Evolutionary conservation across 176 grass and related monocot genomes (phyloP).

Genomic region (Lolium rigidum): DNA sequence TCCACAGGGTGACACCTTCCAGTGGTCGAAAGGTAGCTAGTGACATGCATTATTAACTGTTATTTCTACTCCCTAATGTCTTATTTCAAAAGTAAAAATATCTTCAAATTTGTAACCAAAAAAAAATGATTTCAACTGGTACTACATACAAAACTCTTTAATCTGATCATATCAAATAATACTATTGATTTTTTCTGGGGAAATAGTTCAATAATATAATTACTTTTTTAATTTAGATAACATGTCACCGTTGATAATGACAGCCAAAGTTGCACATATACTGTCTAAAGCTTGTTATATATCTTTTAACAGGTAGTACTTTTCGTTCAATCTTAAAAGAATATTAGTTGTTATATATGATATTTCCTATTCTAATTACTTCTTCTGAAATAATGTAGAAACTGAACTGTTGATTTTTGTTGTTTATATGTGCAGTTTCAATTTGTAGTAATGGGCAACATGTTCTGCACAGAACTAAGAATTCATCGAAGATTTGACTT

Average conservation of each 20-base stretch:
- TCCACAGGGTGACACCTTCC: no score
- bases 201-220: neutral
- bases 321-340: neutral
- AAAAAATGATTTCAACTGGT: no score
- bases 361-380: neutral
- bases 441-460: no score
- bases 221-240: neutral
- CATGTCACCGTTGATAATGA: neutral
- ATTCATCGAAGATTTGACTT: no score
- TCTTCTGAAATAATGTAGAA: neutral
- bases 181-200: neutral
- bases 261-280: neutral
- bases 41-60: neutral
- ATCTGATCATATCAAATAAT: neutral
- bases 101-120: no score
- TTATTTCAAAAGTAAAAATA: neutral
- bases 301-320: neutral
- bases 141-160: no score
- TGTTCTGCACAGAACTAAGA: no score
- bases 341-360: neutral
- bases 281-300: neutral
- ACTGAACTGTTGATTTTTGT: neutral
- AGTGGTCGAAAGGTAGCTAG: no score
- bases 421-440: no score
- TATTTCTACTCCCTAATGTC: neutral